Percentiles rank a stretch among this genome's conserved stretches.
phyloP scores from a whole-genome alignment of 2,329 filamentous ascomycete genomes.

The Colletotrichum abscissum region DNA sequence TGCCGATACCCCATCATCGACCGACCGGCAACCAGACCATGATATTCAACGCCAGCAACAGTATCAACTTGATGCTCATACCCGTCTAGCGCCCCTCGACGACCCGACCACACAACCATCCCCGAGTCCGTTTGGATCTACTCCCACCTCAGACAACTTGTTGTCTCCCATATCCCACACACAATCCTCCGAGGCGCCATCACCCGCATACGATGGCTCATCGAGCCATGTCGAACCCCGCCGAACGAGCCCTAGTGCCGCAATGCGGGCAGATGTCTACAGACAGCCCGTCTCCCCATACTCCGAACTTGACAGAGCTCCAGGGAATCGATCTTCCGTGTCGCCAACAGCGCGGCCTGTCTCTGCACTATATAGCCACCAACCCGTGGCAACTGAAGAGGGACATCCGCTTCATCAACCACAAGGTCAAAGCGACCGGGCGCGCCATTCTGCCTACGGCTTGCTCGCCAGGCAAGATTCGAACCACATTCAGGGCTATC shows the following conservation, averaged over 20 bases:
- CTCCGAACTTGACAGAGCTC: slow-evolving; percentile 20
- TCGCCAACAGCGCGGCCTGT: slow-evolving; percentile 20
- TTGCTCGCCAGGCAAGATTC: slow-evolving; percentile 71
- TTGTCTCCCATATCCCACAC: slow-evolving; percentile 9
- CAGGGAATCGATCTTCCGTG: slow-evolving; percentile 8
- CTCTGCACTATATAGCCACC: slow-evolving; percentile 40
- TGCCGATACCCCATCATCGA: slow-evolving; percentile 43
- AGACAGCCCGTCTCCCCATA: slow-evolving; percentile 23
- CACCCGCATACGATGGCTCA: slow-evolving; percentile 40
- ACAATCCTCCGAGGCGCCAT: not conserved
- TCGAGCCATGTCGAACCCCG: slow-evolving; percentile 39
- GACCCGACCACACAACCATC: slow-evolving; percentile 5
- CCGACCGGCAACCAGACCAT: slow-evolving; percentile 34
- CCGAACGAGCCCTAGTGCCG: slow-evolving; percentile 26
- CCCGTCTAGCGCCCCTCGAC: slow-evolving; percentile 17
- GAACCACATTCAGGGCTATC: slow-evolving; percentile 68
- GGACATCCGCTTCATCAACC: slow-evolving; percentile 54
- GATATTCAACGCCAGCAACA: slow-evolving; percentile 3
- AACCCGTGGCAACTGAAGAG: slow-evolving; percentile 30
- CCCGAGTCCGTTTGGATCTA: slow-evolving; percentile 3
- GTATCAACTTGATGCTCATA: slow-evolving; percentile 35
- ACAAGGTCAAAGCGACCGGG: slow-evolving; percentile 68
- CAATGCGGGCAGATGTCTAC: slow-evolving; percentile 27
- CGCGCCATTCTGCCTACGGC: slow-evolving; percentile 66
- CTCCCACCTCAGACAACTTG: slow-evolving; percentile 15